These are phyloP conservation scores for Rosa hybrid DNA, from an alignment of 331 rosid genomes.

Conservation along the genomic window DNA sequence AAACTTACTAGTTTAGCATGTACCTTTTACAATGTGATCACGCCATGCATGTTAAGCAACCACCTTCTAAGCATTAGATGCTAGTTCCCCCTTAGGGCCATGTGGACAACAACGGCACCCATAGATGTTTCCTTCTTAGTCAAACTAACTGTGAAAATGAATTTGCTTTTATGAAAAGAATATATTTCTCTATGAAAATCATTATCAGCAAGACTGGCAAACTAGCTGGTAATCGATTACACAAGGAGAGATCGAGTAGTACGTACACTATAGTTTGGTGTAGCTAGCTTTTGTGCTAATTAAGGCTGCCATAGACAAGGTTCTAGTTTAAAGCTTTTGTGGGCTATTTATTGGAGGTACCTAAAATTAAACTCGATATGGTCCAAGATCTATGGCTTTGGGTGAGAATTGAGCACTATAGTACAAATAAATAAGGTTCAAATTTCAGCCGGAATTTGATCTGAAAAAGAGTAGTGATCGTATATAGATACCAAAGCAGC, in stretches of 20 bases:
- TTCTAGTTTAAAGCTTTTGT: conserved; percentile 20
- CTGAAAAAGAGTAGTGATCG: neutral
- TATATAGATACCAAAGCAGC: neutral
- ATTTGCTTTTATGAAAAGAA: neutral
- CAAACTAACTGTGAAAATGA: conserved; percentile 8
- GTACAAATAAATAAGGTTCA: neutral
- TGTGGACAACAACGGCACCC: conserved; percentile 9
- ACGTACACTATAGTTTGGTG: conserved; percentile 5
- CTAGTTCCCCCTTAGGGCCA: neutral
- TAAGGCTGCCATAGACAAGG: conserved; percentile 34
- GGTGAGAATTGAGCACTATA: too few relatives aligned
- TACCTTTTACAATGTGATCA: too few relatives aligned
- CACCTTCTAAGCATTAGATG: neutral
- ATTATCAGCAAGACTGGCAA: conserved; percentile 30
- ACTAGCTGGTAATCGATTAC: conserved; percentile 35
- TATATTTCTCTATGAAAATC: conserved; percentile 20
- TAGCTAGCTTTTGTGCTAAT: conserved; percentile 16
- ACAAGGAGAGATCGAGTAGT: conserved; percentile 9
- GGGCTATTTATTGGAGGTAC: conserved; percentile 38
- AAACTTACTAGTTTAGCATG: too few relatives aligned
- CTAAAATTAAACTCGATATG: neutral
- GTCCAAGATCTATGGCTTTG: conserved; percentile 31
- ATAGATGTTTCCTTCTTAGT: neutral
- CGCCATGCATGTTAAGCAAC: neutral
- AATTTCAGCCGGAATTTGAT: neutral